A percentile compares a stretch with the other conserved stretches of the same genome.
Evolutionary conservation across 2,329 filamentous ascomycete genomes (phyloP).

Genomic region (Cordyceps javanica): DNA sequence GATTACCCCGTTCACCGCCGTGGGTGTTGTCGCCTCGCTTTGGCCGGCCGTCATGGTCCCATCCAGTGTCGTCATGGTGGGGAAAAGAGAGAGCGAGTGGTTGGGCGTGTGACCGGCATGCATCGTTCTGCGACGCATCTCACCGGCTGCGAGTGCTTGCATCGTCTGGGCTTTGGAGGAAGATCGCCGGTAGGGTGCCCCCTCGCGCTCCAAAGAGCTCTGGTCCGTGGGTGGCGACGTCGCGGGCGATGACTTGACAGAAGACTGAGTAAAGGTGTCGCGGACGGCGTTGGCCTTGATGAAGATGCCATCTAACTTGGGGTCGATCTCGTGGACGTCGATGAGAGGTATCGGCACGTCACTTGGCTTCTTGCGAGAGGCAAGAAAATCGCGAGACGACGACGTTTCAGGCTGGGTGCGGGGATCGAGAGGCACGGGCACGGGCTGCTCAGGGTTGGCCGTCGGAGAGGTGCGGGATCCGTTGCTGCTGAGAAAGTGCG

Average conservation of each 20-base stretch:
- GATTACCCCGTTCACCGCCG: conserved; percentile 12
- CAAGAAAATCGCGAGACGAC: conserved; percentile 30
- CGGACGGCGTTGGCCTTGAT: conserved; percentile 49
- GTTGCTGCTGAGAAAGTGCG: conserved; percentile 27
- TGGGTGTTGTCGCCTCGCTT: conserved; percentile 26
- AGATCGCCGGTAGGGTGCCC: conserved; percentile 18
- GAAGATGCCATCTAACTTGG: conserved; percentile 53
- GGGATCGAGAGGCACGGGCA: conserved; percentile 36
- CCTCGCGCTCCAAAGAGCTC: conserved; percentile 8
- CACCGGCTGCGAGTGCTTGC: conserved; percentile 41
- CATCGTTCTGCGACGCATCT: conserved; percentile 49
- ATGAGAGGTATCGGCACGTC: conserved; percentile 40
- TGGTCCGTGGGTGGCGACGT: conserved; percentile 22
- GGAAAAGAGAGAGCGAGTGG: conserved; percentile 49
- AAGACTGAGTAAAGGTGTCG: conserved; percentile 41
- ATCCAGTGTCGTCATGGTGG: conserved; percentile 37
- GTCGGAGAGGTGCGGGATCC: conserved; percentile 29
- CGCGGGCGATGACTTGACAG: conserved; percentile 25
- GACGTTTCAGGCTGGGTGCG: conserved; percentile 37
- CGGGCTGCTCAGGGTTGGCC: conserved; percentile 29
- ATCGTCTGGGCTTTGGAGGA: conserved; percentile 38
- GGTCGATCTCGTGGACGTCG: conserved; percentile 52
- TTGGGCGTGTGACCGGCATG: conserved; percentile 59
- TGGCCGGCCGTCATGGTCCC: conserved; percentile 21
- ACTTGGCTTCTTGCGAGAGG: conserved; percentile 24